Evolutionary conservation across 2,329 filamentous ascomycete genomes (phyloP).

Genomic region (Scortechinia acanthostroma): DNA sequence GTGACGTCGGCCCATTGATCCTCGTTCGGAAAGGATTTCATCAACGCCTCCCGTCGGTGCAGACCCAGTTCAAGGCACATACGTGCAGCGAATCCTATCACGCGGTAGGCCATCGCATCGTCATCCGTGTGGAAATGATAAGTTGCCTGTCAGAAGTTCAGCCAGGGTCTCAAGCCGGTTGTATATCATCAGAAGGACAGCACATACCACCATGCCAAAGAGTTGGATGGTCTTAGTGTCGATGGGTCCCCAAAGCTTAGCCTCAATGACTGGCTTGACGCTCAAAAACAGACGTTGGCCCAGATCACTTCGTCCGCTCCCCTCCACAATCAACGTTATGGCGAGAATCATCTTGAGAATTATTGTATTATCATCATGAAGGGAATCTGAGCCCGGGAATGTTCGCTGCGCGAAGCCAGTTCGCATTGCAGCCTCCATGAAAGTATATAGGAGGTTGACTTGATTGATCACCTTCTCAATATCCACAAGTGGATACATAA

Average conservation of each 20-base stretch:
- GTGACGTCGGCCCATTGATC: slow-evolving; percentile 44
- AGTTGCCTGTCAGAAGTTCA: slow-evolving; percentile 39
- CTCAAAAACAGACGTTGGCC: slow-evolving; percentile 47
- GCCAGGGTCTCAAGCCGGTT: slow-evolving; percentile 3
- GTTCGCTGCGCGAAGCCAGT: slow-evolving; percentile 46
- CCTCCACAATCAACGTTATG: slow-evolving; percentile 48
- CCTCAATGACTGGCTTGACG: slow-evolving; percentile 44
- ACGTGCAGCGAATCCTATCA: slow-evolving; percentile 56
- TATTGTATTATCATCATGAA: slow-evolving; percentile 52
- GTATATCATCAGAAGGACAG: not conserved
- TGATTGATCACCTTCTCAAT: slow-evolving; percentile 44
- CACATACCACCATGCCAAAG: slow-evolving; percentile 38
- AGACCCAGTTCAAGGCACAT: slow-evolving; percentile 58
- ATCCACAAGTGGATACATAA: slow-evolving; percentile 59
- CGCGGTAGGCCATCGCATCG: slow-evolving; percentile 57
- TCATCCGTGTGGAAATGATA: slow-evolving; percentile 65
- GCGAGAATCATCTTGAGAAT: slow-evolving; percentile 56
- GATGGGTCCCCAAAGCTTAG: slow-evolving; percentile 28
- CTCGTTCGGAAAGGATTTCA: slow-evolving; percentile 45
- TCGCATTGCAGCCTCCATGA: slow-evolving; percentile 51
- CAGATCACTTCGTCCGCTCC: slow-evolving; percentile 46
- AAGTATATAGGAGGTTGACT: slow-evolving; percentile 47
- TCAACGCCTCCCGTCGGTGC: slow-evolving; percentile 55
- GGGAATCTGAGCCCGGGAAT: slow-evolving; percentile 44
- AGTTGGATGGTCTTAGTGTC: slow-evolving; percentile 47